Evolutionary conservation across 225 moss, liverwort and hornwort genomes (phyloP).

Genomic region (Anthoceros angustus): DNA sequence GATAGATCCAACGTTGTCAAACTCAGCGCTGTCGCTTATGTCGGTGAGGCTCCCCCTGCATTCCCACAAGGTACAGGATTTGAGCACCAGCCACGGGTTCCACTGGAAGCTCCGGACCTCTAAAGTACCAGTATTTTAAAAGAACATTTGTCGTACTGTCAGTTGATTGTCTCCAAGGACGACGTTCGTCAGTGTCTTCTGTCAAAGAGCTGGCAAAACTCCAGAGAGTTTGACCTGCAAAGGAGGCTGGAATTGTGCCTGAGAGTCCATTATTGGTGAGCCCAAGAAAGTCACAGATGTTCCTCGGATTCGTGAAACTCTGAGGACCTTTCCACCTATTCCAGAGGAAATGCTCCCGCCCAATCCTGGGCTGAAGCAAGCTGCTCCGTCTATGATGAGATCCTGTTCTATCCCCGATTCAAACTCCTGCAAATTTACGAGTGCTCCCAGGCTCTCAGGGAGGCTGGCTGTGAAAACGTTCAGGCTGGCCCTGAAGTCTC

Average conservation of each 20-base stretch:
- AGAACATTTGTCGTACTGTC: background rate
- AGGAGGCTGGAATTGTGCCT: slow-evolving; percentile 3
- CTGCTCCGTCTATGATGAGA: background rate
- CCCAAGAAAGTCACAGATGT: background rate
- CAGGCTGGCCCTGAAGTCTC: background rate
- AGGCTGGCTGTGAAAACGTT: slow-evolving; percentile 11
- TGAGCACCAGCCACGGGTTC: background rate
- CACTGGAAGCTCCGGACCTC: background rate
- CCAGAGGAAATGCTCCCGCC: background rate
- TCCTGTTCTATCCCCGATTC: background rate
- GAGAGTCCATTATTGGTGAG: slow-evolving; percentile 4
- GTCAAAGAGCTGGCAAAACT: slow-evolving; percentile 13
- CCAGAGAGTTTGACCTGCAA: slow-evolving; percentile 14
- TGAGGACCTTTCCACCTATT: background rate
- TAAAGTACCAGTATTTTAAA: background rate
- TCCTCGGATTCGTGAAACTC: background rate
- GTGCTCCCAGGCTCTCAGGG: background rate
- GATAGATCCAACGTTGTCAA: slow-evolving; percentile 15
- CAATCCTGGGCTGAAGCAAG: background rate
- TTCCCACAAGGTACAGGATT: background rate
- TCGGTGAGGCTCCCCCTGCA: slow-evolving; percentile 2
- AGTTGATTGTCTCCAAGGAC: background rate
- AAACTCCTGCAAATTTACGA: background rate
- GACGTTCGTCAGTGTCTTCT: background rate
- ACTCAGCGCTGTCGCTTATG: background rate